Base-by-base conservation (phyloP, 768 basidiomycete genomes). In the Candolleomyces eurysporus region DNA sequence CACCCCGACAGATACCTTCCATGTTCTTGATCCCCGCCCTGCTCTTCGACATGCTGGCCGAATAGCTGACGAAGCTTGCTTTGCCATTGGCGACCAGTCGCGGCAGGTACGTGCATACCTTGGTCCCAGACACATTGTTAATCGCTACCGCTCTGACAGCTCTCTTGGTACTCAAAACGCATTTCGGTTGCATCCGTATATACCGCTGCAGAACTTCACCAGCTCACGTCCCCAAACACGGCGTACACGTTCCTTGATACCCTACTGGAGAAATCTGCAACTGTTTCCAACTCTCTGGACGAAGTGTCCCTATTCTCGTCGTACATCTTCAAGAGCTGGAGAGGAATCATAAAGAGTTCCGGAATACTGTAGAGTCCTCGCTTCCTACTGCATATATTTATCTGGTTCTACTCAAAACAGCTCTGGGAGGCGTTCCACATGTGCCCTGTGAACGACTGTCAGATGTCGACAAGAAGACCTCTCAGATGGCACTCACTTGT, bases 121-220 rank as follows among this genome's bases (percentile, higher is more conserved):
- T 36, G 11, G 48, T 21, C 61, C 57, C 16, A 58, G 16, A 48
- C 46, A 43, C 46, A 32, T 40, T 56, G n/a, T 30, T 16, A 17
- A 64, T 61, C 2, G 63, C 55, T 52, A 50, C 40, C 26, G 43
- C 54, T 60, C 14, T 62, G 40, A 16, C 58, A 92, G 91, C 74
- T 85, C 56, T 77, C 82, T 8, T 94, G 92, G 92, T 92, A 92
- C 71, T 75, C 86, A 6, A 82, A 78, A 40, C 79, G 92, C 39
- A 84, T 82, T 0, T 82, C 89, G 1, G 67, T 93, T 32, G 85
- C 89, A 7, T 79, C 82, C 1, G 75, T 90, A 14, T 94, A 94
- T 65, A 78, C 83, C 14, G 86, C 88, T n/a, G 84, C 90, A 87
- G 92, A 94, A 73, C 76, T 94, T 14, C 92, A 93, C 67, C 92